Evolutionary conservation across 148 eudicot genomes (phyloP).

Genomic region (Arctostaphylos glauca): DNA sequence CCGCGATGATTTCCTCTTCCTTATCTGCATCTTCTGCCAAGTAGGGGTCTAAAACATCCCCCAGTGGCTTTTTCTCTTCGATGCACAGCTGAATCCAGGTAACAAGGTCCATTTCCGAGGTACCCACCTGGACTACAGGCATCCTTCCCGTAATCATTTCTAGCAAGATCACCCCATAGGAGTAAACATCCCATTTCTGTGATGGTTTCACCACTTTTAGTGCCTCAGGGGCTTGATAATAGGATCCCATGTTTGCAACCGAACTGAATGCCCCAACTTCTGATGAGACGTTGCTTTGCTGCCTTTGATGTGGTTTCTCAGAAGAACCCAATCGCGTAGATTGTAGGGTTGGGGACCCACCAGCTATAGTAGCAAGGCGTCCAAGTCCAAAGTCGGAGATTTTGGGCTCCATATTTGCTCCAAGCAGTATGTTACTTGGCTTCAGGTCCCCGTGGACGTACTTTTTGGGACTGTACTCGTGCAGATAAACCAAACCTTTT

Average conservation of each 20-base stretch:
- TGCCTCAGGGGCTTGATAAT: slow-evolving; percentile 90
- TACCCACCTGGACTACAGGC: slow-evolving; percentile 63
- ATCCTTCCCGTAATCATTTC: slow-evolving; percentile 76
- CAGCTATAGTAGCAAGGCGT: slow-evolving; percentile 83
- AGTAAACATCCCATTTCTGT: slow-evolving; percentile 96
- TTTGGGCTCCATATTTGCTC: slow-evolving; percentile 71
- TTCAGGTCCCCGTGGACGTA: slow-evolving; percentile 94
- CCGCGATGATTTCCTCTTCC: slow-evolving; percentile 85
- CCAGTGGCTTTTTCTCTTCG: slow-evolving; percentile 77
- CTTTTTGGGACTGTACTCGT: slow-evolving; percentile 90
- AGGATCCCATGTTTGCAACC: slow-evolving; percentile 34
- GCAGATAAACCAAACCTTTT: slow-evolving; percentile 80
- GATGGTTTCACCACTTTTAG: slow-evolving; percentile 85
- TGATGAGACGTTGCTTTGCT: slow-evolving; percentile 51
- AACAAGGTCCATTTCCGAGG: slow-evolving; percentile 71
- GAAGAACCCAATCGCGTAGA: slow-evolving; percentile 59
- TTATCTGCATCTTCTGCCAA: slow-evolving; percentile 62
- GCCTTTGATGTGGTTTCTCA: slow-evolving; percentile 60
- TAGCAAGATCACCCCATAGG: slow-evolving; percentile 75
- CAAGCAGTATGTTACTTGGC: slow-evolving; percentile 81
- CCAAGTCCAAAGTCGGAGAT: slow-evolving; percentile 92
- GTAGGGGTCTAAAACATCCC: slow-evolving; percentile 71
- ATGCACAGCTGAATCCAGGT: slow-evolving; percentile 90
- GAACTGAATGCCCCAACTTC: slow-evolving; percentile 44
- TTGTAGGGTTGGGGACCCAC: slow-evolving; percentile 63